Evolutionary conservation across 2,329 filamentous ascomycete genomes (phyloP).

Genomic region (Nothomitra cinnamomea): DNA sequence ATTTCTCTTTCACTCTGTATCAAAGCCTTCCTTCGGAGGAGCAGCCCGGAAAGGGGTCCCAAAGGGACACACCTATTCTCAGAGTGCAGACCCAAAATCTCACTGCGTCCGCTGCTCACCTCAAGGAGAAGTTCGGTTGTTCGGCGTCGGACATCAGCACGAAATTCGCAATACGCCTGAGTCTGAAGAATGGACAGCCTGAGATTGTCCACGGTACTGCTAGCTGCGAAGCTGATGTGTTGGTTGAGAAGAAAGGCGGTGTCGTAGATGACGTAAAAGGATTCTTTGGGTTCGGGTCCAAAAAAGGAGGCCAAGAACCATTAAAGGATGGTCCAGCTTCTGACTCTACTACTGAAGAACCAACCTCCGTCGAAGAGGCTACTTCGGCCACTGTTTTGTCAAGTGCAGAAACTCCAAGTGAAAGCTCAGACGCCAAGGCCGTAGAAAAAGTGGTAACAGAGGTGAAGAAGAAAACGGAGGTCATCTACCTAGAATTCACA

Average conservation of each 20-base stretch:
- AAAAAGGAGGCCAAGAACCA: constrained; percentile 65
- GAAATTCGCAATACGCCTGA: constrained; percentile 60
- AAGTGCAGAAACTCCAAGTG: constrained; percentile 19
- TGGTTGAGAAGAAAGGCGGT: constrained; percentile 50
- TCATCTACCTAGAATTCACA: constrained; percentile 34
- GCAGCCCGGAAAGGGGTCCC: constrained; percentile 23
- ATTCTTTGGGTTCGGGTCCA: constrained; percentile 82
- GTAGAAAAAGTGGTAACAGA: constrained; percentile 19
- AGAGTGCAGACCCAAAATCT: constrained; percentile 66
- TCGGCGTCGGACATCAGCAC: constrained; percentile 60
- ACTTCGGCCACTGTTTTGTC: constrained; percentile 31
- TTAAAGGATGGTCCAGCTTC: constrained; percentile 42
- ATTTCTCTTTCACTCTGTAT: constrained; percentile 66
- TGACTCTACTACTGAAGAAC: constrained; percentile 23
- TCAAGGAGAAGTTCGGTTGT: constrained; percentile 68
- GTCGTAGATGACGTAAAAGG: constrained; percentile 92
- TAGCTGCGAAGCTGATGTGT: constrained; percentile 65
- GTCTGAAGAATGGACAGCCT: constrained; percentile 58
- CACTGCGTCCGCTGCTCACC: constrained; percentile 60
- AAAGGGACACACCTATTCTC: constrained; percentile 42
- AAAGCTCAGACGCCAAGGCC: constrained; percentile 1
- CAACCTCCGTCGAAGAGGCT: constrained; percentile 20
- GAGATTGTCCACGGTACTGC: constrained; percentile 59
- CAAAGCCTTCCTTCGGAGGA: constrained; percentile 41
- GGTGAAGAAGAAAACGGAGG: constrained; percentile 34